These are phyloP conservation scores for Solanum chacoense DNA, from an alignment of 305 asterid genomes.

Conservation along the genomic window DNA sequence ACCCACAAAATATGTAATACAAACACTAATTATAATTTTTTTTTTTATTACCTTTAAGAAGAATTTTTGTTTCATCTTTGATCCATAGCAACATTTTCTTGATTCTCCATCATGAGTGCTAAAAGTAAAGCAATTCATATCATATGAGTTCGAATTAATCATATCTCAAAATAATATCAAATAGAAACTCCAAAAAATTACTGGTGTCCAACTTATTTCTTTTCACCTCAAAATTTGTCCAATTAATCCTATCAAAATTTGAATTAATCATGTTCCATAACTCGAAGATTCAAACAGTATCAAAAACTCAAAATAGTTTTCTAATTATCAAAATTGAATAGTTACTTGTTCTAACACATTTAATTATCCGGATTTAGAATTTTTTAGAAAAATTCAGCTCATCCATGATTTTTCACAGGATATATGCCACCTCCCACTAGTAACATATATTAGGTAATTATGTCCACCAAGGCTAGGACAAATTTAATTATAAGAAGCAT, in stretches of 20 bases:
- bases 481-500: no score
- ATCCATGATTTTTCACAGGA: neutral
- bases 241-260: no score
- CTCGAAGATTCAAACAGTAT: neutral
- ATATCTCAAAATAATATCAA: neutral
- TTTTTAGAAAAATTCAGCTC: no score
- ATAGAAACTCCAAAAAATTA: neutral
- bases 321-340: neutral
- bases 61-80: neutral
- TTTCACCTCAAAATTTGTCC: neutral
- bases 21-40: no score
- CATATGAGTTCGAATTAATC: neutral
- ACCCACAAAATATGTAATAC: neutral
- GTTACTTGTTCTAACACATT: neutral
- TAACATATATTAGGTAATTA: neutral
- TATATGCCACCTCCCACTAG: neutral
- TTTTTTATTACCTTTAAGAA: neutral
- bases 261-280: neutral
- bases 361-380: neutral
- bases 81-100: neutral
- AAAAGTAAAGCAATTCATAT: no score
- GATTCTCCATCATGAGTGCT: neutral
- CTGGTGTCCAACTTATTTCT: neutral
- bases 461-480: neutral
- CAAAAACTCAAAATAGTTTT: neutral